phyloP scores from a whole-genome alignment of 306 rosid genomes.

The Fragaria ananassa region DNA sequence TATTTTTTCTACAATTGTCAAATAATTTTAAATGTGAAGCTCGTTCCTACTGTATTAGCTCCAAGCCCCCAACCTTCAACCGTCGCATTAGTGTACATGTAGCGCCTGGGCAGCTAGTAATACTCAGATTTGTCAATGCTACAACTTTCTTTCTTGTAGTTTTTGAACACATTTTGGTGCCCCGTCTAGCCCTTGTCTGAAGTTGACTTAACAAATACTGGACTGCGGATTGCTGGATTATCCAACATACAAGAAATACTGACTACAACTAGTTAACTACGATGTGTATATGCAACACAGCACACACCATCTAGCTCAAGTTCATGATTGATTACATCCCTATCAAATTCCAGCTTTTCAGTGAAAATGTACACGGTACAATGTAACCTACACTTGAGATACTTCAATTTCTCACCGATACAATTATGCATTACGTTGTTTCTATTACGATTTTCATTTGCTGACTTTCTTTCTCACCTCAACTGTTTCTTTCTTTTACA shows the following conservation, averaged over 20 bases:
- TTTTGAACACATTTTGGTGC: no score
- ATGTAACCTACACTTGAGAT: not conserved
- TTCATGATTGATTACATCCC: not conserved
- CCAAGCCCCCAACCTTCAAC: no score
- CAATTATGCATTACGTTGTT: not conserved
- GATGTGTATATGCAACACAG: not conserved
- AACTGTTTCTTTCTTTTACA: not conserved
- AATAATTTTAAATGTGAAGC: no score
- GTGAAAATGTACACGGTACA: not conserved
- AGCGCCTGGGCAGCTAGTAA: no score
- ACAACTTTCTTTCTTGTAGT: no score
- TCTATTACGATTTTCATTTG: not conserved
- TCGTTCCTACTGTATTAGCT: no score
- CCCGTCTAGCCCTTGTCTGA: no score
- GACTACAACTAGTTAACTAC: not conserved
- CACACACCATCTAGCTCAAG: not conserved
- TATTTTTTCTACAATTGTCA: no score
- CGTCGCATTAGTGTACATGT: no score
- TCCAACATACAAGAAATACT: not conserved
- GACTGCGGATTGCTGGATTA: not conserved
- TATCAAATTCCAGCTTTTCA: not conserved
- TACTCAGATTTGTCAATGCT: no score
- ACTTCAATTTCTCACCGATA: not conserved
- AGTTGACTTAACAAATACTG: no score
- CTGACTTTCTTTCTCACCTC: not conserved